phyloP scores from a whole-genome alignment of 495 filamentous ascomycete genomes.

The Annulohypoxylon maeteangense region DNA sequence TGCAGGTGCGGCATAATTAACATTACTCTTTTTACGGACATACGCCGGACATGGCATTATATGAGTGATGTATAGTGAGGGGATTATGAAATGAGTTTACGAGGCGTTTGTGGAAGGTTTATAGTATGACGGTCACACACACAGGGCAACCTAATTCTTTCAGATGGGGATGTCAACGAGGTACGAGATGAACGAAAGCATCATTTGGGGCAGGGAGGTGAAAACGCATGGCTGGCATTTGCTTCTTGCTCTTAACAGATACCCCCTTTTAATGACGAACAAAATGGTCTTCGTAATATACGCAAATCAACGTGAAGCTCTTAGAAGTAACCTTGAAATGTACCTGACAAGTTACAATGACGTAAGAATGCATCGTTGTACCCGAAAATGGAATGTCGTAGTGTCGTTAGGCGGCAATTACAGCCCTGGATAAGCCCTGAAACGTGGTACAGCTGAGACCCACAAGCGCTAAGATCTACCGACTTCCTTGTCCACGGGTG shows the following conservation, averaged over 20 bases:
- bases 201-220: not conserved
- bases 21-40: constrained; percentile 1
- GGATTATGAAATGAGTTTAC: constrained; percentile 12
- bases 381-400: not conserved
- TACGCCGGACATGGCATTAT: constrained; percentile 5
- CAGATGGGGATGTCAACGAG: constrained; percentile 8
- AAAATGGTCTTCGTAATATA: not conserved
- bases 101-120: constrained; percentile 25
- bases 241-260: constrained; percentile 19
- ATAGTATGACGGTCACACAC: constrained; percentile 2
- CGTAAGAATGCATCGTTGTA: not conserved
- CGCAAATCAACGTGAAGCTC: not conserved
- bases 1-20: constrained; percentile 5
- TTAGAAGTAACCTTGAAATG: too few species aligned
- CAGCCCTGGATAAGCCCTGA: not conserved
- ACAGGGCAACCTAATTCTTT: constrained; percentile 29
- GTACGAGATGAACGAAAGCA: constrained; percentile 7
- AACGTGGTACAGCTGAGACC: constrained; percentile 5
- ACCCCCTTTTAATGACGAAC: constrained; percentile 35
- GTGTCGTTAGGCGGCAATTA: not conserved
- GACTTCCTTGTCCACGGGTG: not conserved
- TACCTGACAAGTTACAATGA: not conserved
- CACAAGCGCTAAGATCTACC: constrained; percentile 14
- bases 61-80: constrained; percentile 17
- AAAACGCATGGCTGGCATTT: constrained; percentile 1